Base-by-base conservation (phyloP, 116 monocot species). In the Zostera marina region DNA sequence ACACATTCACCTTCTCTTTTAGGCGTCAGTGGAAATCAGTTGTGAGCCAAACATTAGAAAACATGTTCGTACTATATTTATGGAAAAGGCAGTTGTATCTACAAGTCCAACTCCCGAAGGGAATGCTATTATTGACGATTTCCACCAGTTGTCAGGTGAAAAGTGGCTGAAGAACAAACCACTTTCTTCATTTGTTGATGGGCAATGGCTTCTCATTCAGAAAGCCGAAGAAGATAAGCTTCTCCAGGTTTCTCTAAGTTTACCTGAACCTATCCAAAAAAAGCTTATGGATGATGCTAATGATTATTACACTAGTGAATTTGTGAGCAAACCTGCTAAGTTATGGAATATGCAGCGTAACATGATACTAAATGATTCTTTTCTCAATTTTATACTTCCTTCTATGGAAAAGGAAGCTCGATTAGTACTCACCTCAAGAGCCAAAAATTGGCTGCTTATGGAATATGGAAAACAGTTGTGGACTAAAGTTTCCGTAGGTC, bases 211-310 rank as follows among this genome's bases (percentile, higher is more conserved):
- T 12, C 82, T 80, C 21, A 83, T 98, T 43, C 90, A 90, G 62
- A 98, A 98, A 76, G 98, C 78, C 63, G 90, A 98, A 69, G 76
- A 90, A 78, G 90, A 98, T 43, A 90, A 90, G 62, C 81, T 90
- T 61, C 82, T 98, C 58, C 77, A 90, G 24, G 80, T 96, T 52
- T 76, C 80, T 9, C 61, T 98, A 72, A 90, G 78, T 58, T 72
- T 98, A 41, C 75, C 83, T 59, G 80, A 85, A 53, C 58, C 48
- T 16, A 66, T 61, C 9, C 70, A 81, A 53, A 70, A 73, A 20
- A 82, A 82, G 54, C 68, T 98, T 13, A 52, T 98, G 45, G 53
- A 9, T 22, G 86, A 98, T 46, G 76, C 81, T 15, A 74, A 54
- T 14, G 86, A 85, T 44, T 66, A 58, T 54, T 98, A 98, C 69